Conservation (phyloP, 2,329 filamentous ascomycete genomes). For the Thyridium curvatum region DNA sequence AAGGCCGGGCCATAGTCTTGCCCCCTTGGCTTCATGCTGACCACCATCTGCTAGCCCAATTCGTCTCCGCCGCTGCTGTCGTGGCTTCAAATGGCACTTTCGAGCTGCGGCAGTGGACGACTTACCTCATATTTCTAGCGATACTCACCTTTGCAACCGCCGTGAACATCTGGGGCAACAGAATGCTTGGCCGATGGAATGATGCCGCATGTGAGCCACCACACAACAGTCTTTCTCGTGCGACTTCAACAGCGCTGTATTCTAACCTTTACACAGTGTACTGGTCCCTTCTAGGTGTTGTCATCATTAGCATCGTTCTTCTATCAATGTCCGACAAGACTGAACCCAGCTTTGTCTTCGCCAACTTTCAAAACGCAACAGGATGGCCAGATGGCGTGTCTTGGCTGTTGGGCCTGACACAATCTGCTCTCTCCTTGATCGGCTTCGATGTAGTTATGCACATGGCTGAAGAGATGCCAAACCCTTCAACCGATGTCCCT, state of each 20-base stretch:
- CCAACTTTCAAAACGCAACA: conserved; percentile 35
- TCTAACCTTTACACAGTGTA: conserved; percentile 19
- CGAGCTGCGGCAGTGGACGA: conserved; percentile 27
- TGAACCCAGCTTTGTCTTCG: conserved; percentile 33
- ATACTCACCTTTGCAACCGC: conserved; percentile 26
- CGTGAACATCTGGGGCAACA: conserved; percentile 34
- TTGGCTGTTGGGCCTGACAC: conserved; percentile 40
- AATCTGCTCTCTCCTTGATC: conserved; percentile 26
- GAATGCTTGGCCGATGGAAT: conserved; percentile 33
- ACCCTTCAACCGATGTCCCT: conserved; percentile 30
- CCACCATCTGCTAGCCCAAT: conserved; percentile 23
- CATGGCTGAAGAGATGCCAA: conserved; percentile 40
- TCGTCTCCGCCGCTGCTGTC: conserved; percentile 33
- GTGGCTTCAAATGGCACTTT: conserved; percentile 30
- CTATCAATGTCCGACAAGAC: conserved; percentile 33
- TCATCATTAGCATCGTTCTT: conserved; percentile 36
- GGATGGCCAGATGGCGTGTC: conserved; percentile 39
- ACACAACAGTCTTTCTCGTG: conserved; percentile 6
- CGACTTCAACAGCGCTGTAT: no score
- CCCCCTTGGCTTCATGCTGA: conserved; percentile 3
- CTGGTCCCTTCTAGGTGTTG: conserved; percentile 33
- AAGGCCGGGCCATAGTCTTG: background rate
- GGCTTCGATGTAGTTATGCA: conserved; percentile 39
- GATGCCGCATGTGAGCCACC: conserved; percentile 27
- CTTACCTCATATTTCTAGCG: conserved; percentile 35